Evolutionary conservation across 805 yeast species (phyloP).

Genomic region (Candida khao-thaluensis): DNA sequence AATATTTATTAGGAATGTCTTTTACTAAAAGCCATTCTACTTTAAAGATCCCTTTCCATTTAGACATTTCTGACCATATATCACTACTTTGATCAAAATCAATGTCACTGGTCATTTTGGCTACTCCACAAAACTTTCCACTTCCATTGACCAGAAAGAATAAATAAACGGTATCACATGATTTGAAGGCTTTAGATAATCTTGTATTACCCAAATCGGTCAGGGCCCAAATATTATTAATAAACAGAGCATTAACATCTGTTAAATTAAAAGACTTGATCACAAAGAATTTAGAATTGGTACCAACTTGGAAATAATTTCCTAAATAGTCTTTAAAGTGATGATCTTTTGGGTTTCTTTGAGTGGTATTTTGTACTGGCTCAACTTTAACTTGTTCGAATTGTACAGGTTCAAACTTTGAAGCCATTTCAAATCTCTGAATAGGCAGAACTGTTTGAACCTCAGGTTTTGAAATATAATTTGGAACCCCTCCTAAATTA

Average conservation of each 20-base stretch:
- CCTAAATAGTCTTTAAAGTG: constrained; percentile 14
- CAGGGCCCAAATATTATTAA: constrained; percentile 57
- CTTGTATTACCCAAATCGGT: constrained; percentile 57
- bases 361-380: no score
- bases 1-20: constrained; percentile 48
- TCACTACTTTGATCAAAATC: constrained; percentile 39
- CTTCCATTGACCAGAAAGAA: constrained; percentile 60
- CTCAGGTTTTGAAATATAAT: no score
- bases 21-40: constrained; percentile 53
- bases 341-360: background rate
- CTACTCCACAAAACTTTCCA: constrained; percentile 58
- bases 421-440: no score
- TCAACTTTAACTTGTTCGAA: no score
- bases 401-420: no score
- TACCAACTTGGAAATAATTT: constrained; percentile 4
- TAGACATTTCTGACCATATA: constrained; percentile 47
- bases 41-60: constrained; percentile 54
- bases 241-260: constrained; percentile 50
- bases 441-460: no score
- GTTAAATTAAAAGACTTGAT: constrained; percentile 52
- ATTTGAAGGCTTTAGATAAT: constrained; percentile 43
- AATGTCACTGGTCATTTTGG: constrained; percentile 46
- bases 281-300: constrained; percentile 41
- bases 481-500: no score
- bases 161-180: constrained; percentile 37